Evolutionary conservation across 139 green algal genomes (phyloP).

Genomic region (Pleodorina starrii): DNA sequence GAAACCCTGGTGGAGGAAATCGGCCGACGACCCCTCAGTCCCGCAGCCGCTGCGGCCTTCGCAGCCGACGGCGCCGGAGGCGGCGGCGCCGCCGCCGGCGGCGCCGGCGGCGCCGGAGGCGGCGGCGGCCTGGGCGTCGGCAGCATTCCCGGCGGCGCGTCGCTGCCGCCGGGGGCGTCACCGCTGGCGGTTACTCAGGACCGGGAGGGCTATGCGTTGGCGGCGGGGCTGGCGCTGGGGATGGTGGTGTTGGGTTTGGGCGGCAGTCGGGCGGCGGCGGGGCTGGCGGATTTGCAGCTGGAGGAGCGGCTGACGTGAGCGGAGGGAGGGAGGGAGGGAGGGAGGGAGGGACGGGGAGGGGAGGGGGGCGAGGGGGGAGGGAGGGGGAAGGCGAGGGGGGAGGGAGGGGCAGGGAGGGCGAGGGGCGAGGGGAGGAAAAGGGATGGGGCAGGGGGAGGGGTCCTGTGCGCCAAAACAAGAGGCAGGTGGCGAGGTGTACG

Average conservation of each 20-base stretch:
- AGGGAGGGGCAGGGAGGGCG: no score
- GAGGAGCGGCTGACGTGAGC: constrained; percentile 78
- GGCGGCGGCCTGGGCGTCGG: background rate
- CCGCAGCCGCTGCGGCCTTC: constrained; percentile 16
- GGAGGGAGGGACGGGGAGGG: no score
- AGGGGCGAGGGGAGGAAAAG: no score
- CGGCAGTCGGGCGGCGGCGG: constrained; percentile 57
- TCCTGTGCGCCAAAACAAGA: no score
- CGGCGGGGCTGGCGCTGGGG: constrained; percentile 92
- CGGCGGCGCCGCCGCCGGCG: constrained; percentile 9
- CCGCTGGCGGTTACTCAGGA: constrained; percentile 68
- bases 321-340: no score
- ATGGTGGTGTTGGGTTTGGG: constrained; percentile 90
- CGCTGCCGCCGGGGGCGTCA: constrained; percentile 21
- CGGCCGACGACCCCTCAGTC: constrained; percentile 70
- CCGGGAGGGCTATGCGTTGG: constrained; percentile 92
- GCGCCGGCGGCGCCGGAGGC: constrained; percentile 8
- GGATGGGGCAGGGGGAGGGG: no score
- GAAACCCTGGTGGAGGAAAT: constrained; percentile 95
- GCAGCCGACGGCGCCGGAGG: background rate
- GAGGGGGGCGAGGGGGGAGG: no score
- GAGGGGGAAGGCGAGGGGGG: background rate
- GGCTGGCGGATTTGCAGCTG: constrained; percentile 86
- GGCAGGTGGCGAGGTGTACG: no score
- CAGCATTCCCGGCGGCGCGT: background rate